Evolutionary conservation across 2,329 filamentous ascomycete species (phyloP), one percentile per base, ranked within the genome.

Genomic region (Colletotrichum nymphaeae): DNA sequence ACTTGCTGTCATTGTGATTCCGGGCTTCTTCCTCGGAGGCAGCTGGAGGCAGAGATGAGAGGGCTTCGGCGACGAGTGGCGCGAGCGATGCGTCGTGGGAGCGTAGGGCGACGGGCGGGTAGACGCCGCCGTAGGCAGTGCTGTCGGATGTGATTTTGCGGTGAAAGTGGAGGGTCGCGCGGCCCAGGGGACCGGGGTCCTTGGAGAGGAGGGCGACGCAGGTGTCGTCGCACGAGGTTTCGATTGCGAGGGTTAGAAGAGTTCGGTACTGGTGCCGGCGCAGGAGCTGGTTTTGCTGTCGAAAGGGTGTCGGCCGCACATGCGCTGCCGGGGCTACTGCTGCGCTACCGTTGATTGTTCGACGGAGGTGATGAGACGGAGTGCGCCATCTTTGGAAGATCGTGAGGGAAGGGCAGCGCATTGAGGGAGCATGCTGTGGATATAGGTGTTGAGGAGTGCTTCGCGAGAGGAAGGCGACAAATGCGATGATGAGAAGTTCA

Each of bases 141-240:
- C 94, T 95, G 81, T 97, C 92, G 5, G 94, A 93, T 0, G 95
- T 97, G 75, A 96, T 84, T 78, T 94, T 97, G 78, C 93, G 88
- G 80, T 98, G 92, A 85, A 95, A 97, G 77, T 93, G 91, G 3
- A 97, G 87, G 6, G 84, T 86, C 11, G 93, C 90, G 59, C 81
- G 68, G 65, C 68, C 42, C 56, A 60, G 37, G 26, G 26, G 12
- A 11, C 30, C 30, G 63, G 76, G 75, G 35, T 82, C 78, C 77
- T 91, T 92, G 67, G 94, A 90, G 52, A 98, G 87, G 60, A 98
- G 84, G 35, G 96, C 93, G 24, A 98, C 95, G 71, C 93, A 95
- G 1, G 95, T 98, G 85, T 98, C 96, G 84, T 98, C 96, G 87
- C 96, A 97, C 3, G 93, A 95, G 11, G 93, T 93, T 81, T 97